Percentiles rank a stretch among this genome's conserved stretches.
These are phyloP conservation scores for Limnomonas spitsbergensis DNA, from an alignment of 139 green algal species.

Conservation along the genomic window DNA sequence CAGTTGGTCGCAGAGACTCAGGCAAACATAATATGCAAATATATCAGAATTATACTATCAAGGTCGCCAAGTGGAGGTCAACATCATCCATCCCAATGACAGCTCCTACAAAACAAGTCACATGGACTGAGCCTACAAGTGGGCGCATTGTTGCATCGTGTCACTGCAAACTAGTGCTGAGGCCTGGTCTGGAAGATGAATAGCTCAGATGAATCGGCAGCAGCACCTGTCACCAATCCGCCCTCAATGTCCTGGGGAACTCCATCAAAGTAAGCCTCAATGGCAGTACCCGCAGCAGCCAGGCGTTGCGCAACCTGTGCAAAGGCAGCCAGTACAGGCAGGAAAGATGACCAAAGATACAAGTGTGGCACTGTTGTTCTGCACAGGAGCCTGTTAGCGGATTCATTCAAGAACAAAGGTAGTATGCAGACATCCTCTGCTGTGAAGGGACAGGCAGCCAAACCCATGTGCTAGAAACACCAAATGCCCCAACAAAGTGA, in stretches of 20 bases:
- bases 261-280: background rate
- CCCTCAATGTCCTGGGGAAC: conserved; percentile 93
- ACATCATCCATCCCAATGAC: too few relatives aligned
- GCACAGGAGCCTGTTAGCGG: background rate
- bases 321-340: background rate
- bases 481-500: too few relatives aligned
- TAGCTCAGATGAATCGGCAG: background rate
- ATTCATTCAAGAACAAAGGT: background rate
- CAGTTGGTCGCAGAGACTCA: too few relatives aligned
- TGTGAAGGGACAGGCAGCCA: too few relatives aligned
- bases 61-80: too few relatives aligned
- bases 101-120: too few relatives aligned
- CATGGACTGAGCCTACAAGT: too few relatives aligned
- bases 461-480: too few relatives aligned
- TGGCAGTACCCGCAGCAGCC: background rate
- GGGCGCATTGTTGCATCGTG: background rate
- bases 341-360: background rate
- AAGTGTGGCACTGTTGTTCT: background rate
- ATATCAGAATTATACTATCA: too few relatives aligned
- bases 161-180: conserved; percentile 54
- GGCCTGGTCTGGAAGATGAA: conserved; percentile 87
- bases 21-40: too few relatives aligned
- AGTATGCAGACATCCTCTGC: background rate
- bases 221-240: conserved; percentile 58
- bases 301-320: background rate